Base-by-base conservation (phyloP, 2,329 filamentous ascomycete genomes). In the Colletotrichum limetticola region DNA sequence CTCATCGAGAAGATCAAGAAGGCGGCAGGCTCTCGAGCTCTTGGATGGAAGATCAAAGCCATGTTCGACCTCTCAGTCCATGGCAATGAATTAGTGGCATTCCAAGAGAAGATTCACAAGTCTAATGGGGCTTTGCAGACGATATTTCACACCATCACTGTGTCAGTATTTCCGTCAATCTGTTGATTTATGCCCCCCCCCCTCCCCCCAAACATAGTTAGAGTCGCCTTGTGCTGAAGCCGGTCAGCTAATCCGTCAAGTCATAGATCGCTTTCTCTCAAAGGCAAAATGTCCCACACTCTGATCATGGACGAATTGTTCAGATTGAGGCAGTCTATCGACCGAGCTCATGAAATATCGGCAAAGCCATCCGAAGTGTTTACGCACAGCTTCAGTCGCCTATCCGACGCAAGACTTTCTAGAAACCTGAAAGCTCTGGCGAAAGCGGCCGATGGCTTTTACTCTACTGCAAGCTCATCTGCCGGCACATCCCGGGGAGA, bases 81-180 rank as follows among this genome's bases (percentile, higher is more conserved):
- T 49, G 72, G 75, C 26, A 55, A 49, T 37, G 76, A 77, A 1
- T 60, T 80, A 9, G 59, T 67, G 12, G 68, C 72, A 0, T 76
- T 77, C 58, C 74, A 75, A 12, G 78, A 79, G 69, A 78, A 76
- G 60, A 76, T 80, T 37, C 75, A 77, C 59, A 77, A 78, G 65
- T 62, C 75, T 14, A 79, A 78, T 24, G 77, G 74, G 55, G 77
- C 77, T 3, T 64, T 80, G 49, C 78, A 79, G 63, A 79, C 78
- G 2, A 78, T 79, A 56, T 66, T 79, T 2, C 76, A 76, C 30
- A 75, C 78, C 6, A 77, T 80, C 59, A 76, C 69, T 11, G 74
- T 79, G 72, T 76, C 58, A 67, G 42, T 46, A 8, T 9, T 3
- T 74, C 42, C 22, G 5, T 22, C 5, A 22, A 7, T 28, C 28